A percentile compares a stretch with the other conserved stretches of the same genome.
These are phyloP conservation scores for Blastomyces gilchristii DNA, from an alignment of 2,329 filamentous ascomycete species.

Conservation along the genomic window DNA sequence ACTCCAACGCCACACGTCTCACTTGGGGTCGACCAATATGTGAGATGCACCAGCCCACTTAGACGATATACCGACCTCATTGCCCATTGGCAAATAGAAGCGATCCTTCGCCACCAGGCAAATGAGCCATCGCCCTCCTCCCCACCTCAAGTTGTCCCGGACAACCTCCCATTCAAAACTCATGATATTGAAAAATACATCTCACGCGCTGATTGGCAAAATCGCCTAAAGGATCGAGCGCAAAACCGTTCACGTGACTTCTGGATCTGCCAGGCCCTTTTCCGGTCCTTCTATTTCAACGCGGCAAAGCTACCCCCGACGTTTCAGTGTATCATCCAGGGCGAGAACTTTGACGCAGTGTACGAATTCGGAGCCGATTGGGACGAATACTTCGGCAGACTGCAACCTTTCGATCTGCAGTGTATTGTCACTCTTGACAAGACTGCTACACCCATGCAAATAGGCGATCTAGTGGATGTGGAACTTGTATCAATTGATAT, in stretches of 20 bases:
- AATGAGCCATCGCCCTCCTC: constrained; percentile 34
- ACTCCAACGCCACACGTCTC: constrained; percentile 41
- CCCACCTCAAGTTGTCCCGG: constrained; percentile 20
- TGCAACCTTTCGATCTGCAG: constrained; percentile 17
- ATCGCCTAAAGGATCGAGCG: constrained; percentile 34
- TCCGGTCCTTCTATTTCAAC: constrained; percentile 48
- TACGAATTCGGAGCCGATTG: not conserved
- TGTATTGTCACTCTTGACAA: constrained; percentile 14
- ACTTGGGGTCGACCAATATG: constrained; percentile 45
- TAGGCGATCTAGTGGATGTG: constrained; percentile 17
- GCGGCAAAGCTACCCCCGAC: constrained; percentile 43
- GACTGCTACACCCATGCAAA: constrained; percentile 8
- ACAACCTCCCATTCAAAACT: constrained; percentile 42
- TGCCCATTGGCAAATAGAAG: constrained; percentile 55
- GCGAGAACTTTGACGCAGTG: constrained; percentile 23
- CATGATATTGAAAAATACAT: constrained; percentile 42
- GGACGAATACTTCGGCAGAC: constrained; percentile 13
- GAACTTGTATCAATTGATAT: constrained; percentile 15
- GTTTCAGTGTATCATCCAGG: constrained; percentile 32
- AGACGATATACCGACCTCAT: constrained; percentile 52
- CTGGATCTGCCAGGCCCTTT: constrained; percentile 47
- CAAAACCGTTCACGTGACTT: constrained; percentile 29
- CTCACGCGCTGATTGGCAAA: constrained; percentile 32
- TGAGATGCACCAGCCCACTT: constrained; percentile 51
- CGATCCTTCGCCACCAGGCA: constrained; percentile 48